Evolutionary conservation across 2,329 filamentous ascomycete species (phyloP), one percentile per base, ranked within the genome.

Genomic region (Aspergillus thermomutatus): DNA sequence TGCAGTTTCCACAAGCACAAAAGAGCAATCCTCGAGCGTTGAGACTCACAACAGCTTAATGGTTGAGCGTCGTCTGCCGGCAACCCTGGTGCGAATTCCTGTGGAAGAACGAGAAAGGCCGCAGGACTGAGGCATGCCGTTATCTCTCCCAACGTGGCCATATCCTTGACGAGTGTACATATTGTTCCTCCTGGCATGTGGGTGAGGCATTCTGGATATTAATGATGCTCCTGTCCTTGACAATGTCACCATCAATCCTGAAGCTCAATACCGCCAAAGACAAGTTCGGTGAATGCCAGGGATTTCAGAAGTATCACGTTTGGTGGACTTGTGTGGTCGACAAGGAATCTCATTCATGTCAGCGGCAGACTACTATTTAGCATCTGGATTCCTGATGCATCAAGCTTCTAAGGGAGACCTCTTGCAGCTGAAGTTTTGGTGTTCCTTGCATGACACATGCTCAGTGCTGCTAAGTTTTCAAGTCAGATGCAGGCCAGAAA

Each of bases 41-140:
- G 60, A 50, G 26, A 49, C 51, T 17, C 52, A 59, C 5, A 53
- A 93, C 86, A 68, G 93, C 82, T 64, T 89, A 79, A 82, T 90
- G 84, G 79, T 92, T 92, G 67, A 95, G 26, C 52, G 63, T 49
- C 60, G 60, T 23, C 63, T 78, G 28, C 75, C 75, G 52, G 71
- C 75, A 49, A 76, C 75, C 9, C 63, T 79, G 55, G 76, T 79
- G 57, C 72, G 76, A 56, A 77, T 79, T 57, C 75, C 76, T 45
- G 67, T 69, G 50, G 68, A 71, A 49, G 62, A 63, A 60, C 56
- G 58, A 50, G 64, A 64, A 46, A 46, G 21, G 3, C 21, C 21
- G 11, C 43, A 25, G 5, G 11, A 25, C 23, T 46, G 43, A 46
- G 11, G 7, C 9, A 23, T 26, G 19, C 43, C 17, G 17, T 7